Base-by-base conservation (phyloP, 139 green algal genomes). In the Auxenochlorella pyrenoidosa region DNA sequence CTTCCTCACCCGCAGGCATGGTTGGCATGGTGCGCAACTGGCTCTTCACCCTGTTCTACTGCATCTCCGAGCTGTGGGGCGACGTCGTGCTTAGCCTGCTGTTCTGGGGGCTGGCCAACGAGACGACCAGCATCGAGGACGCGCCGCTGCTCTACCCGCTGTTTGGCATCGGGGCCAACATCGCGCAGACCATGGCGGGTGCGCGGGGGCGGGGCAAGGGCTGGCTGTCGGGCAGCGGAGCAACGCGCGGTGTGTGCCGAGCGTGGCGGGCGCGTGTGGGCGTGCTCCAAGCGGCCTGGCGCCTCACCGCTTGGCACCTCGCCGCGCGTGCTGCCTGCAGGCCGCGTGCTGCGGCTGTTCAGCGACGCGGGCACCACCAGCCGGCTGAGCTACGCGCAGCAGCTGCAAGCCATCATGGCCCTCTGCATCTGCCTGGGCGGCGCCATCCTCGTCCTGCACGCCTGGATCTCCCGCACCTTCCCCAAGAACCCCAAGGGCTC, bases 11-110 rank as follows among this genome's bases (percentile, higher is more conserved):
- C 28, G 90, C 91, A 66, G 96, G 95, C 36, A 58, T 91, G 38
- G 93, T 98, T 43, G 95, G 95, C 84, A 98, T 99, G 94, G 82
- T 98, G 47, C 91, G 94, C 71, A 98, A 98, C 91, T 99, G 97
- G 97, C 96, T 96, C 75, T 99, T 98, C 92, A 98, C 97, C 5
- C 81, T 97, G 12, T 99, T 99, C 89, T 99, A 98, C 90, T 97
- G 94, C 91, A 89, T 94, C 72, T 84, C 88, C 58, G 96, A 97
- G 95, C 91, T 97, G 87, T 98, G 95, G 95, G 96, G 96, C 24
- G 96, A 99, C 85, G 94, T 99, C 1, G 94, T 95, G 76, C 91
- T 99, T 82, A 94, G 91, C 75, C 93, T 99, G 83, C 93, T 98
- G 47, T 98, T 99, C 91, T 98, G 96, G 96, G 96, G 95, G 22